Percentiles rank a stretch among this genome's conserved stretches.
Conservation (phyloP, 2,329 filamentous ascomycete species). For the Cadophora gregata region DNA sequence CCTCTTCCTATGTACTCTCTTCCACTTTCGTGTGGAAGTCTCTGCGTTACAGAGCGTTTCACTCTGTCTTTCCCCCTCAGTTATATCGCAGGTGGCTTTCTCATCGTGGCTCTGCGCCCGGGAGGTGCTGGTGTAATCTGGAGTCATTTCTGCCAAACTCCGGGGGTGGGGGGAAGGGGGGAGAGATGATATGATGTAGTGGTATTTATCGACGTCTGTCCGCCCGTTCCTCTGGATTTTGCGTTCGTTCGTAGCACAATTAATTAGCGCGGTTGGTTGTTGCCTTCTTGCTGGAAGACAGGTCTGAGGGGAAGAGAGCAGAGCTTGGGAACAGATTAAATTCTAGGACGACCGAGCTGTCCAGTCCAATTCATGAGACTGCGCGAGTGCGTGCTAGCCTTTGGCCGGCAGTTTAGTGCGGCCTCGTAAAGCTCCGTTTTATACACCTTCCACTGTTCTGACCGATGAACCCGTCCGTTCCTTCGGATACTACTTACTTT, state of each 20-base stretch:
- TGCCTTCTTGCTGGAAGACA: not conserved
- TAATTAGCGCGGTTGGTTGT: not conserved
- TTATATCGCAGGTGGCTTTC: not conserved
- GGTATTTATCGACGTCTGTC: not conserved
- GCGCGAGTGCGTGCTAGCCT: not conserved
- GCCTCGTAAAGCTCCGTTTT: too few species aligned
- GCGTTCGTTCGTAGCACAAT: not conserved
- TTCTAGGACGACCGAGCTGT: not conserved
- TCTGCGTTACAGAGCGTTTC: too few species aligned
- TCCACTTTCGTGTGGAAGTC: too few species aligned
- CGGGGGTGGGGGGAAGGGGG: too few species aligned
- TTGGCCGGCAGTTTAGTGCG: too few species aligned
- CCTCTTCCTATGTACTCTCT: too few species aligned
- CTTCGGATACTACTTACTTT: too few species aligned
- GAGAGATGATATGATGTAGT: not conserved
- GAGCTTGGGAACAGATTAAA: not conserved
- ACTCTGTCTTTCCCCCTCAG: not conserved
- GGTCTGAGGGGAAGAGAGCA: not conserved
- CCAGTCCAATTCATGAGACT: not conserved
- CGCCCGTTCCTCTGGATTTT: not conserved
- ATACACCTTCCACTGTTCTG: too few species aligned
- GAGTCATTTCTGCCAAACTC: conserved; percentile 1
- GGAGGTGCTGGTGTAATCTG: not conserved
- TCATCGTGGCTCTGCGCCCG: conserved; percentile 2
- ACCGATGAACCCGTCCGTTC: too few species aligned